Evolutionary conservation across 1,284 basidiomycete genomes (phyloP).

Genomic region (Agaricales sp.): DNA sequence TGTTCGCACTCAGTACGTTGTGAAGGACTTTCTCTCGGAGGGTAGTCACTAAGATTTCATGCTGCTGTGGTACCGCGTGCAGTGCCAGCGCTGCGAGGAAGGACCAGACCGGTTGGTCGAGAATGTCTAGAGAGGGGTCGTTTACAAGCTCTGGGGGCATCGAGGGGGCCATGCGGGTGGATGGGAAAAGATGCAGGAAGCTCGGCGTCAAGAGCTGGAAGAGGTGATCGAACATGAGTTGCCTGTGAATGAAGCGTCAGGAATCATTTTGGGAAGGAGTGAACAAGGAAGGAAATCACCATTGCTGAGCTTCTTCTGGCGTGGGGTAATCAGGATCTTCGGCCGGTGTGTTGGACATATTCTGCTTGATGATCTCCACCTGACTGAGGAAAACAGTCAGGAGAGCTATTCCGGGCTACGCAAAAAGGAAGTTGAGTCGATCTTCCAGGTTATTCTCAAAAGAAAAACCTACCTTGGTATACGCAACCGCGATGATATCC

Average conservation of each 20-base stretch:
- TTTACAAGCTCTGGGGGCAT: conserved; percentile 21
- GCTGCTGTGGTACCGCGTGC: conserved; percentile 75
- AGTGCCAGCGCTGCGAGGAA: conserved; percentile 86
- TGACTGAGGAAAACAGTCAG: conserved; percentile 89
- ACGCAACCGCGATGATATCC: conserved; percentile 62
- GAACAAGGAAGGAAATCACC: conserved; percentile 36
- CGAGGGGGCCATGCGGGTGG: conserved; percentile 58
- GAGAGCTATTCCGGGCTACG: conserved; percentile 84
- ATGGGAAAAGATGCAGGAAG: conserved; percentile 82
- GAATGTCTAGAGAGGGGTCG: conserved; percentile 45
- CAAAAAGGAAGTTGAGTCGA: conserved; percentile 2
- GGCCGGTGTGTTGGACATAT: conserved; percentile 35
- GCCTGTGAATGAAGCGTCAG: conserved; percentile 36
- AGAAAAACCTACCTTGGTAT: conserved; percentile 54
- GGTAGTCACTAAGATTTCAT: conserved; percentile 78
- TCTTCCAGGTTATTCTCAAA: not conserved
- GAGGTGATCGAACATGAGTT: conserved; percentile 76
- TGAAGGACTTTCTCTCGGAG: conserved; percentile 90
- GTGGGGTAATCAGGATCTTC: conserved; percentile 50
- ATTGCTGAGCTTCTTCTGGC: conserved; percentile 74
- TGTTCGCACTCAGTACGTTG: conserved; percentile 70
- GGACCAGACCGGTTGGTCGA: conserved; percentile 90
- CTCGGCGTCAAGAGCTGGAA: conserved; percentile 72
- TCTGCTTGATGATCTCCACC: conserved; percentile 84
- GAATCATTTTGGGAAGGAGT: conserved; percentile 3